Conservation (phyloP, 2,329 filamentous ascomycete species). For the Ustulina deusta region DNA sequence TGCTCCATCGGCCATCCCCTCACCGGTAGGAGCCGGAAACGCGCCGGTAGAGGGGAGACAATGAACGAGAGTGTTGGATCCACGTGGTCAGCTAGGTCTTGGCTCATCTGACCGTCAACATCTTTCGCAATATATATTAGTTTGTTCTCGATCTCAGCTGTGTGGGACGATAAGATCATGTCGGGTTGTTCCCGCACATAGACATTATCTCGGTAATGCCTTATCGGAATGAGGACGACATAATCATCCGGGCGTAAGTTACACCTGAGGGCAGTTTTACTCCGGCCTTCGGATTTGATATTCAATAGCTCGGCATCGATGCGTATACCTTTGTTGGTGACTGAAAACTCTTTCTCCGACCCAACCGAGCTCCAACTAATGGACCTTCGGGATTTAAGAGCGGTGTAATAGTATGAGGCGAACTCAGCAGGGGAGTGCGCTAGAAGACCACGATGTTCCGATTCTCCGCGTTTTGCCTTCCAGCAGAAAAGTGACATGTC, state of each 20-base stretch:
- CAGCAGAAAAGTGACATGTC: slow-evolving; percentile 14
- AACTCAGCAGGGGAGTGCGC: slow-evolving; percentile 7
- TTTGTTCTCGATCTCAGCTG: not conserved
- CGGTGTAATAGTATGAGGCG: not conserved
- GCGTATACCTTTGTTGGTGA: slow-evolving; percentile 12
- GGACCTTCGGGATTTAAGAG: not conserved
- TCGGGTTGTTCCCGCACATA: not conserved
- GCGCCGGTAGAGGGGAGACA: not conserved
- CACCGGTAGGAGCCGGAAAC: not conserved
- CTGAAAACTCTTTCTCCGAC: not conserved
- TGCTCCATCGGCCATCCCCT: not conserved
- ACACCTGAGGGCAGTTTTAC: not conserved
- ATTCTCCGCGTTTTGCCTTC: not conserved
- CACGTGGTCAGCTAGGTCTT: not conserved
- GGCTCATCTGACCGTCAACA: not conserved
- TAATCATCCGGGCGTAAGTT: not conserved
- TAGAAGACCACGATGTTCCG: slow-evolving; percentile 15
- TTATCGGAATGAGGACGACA: not conserved
- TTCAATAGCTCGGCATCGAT: not conserved
- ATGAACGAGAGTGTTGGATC: not conserved
- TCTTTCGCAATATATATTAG: slow-evolving; percentile 3
- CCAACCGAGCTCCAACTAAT: not conserved
- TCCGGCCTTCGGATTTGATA: not conserved
- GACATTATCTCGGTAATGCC: not conserved
- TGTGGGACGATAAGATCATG: not conserved